These are phyloP conservation scores for Chaetomium olivaceum DNA, from an alignment of 2,329 filamentous ascomycete species.

Conservation along the genomic window DNA sequence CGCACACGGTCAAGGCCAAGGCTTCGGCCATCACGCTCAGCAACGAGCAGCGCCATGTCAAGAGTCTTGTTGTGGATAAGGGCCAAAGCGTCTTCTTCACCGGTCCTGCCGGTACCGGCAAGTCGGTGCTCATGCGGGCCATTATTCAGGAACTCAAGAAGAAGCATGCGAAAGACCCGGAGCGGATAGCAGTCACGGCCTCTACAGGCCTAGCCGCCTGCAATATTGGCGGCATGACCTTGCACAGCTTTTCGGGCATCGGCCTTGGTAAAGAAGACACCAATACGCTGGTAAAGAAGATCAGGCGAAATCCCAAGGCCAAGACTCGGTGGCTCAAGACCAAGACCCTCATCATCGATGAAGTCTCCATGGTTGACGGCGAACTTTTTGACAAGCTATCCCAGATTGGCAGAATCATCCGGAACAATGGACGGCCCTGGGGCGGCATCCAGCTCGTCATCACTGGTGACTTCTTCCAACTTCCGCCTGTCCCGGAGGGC, in stretches of 20 bases:
- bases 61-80: slow-evolving; percentile 77
- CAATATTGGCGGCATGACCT: slow-evolving; percentile 92
- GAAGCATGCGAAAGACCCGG: slow-evolving; percentile 74
- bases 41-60: slow-evolving; percentile 80
- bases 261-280: slow-evolving; percentile 90
- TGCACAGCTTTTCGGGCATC: slow-evolving; percentile 95
- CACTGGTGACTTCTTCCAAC: slow-evolving; percentile 96
- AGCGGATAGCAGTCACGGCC: slow-evolving; percentile 87
- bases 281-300: slow-evolving; percentile 81
- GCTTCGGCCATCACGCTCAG: slow-evolving; percentile 68
- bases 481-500: slow-evolving; percentile 78
- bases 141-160: slow-evolving; percentile 80
- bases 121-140: slow-evolving; percentile 91
- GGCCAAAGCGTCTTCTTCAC: slow-evolving; percentile 96
- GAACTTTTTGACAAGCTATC: slow-evolving; percentile 97
- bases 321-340: slow-evolving; percentile 86
- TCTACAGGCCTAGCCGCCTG: slow-evolving; percentile 95
- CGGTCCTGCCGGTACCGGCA: slow-evolving; percentile 92
- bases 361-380: slow-evolving; percentile 98
- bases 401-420: slow-evolving; percentile 77
- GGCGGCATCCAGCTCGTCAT: slow-evolving; percentile 95
- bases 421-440: slow-evolving; percentile 90
- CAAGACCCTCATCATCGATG: slow-evolving; percentile 86
- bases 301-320: slow-evolving; percentile 83
- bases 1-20: slow-evolving; percentile 35